Conservation (phyloP, 495 filamentous ascomycete genomes). For the Haplographium delicatum region DNA sequence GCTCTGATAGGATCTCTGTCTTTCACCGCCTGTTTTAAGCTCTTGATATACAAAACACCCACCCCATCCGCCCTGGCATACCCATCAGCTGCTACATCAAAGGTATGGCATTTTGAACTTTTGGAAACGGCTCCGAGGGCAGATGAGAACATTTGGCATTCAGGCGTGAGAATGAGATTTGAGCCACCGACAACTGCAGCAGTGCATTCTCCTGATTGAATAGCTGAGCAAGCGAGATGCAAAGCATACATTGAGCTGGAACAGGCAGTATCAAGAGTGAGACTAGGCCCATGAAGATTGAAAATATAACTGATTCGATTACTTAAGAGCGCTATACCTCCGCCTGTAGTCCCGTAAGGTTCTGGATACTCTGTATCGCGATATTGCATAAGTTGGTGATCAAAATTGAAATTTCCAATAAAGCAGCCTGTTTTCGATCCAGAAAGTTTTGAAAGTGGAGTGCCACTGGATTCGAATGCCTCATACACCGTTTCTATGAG, state of each 20-base stretch:
- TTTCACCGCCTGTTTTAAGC: slow-evolving; percentile 48
- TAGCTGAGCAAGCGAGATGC: slow-evolving; percentile 73
- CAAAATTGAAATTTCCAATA: not conserved
- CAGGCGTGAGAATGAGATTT: slow-evolving; percentile 35
- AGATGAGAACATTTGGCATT: no score
- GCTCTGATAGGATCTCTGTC: slow-evolving; percentile 56
- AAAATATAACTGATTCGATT: slow-evolving; percentile 58
- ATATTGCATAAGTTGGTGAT: not conserved
- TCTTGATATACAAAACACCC: slow-evolving; percentile 55
- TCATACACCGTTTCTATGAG: slow-evolving; percentile 50
- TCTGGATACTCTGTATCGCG: slow-evolving; percentile 30
- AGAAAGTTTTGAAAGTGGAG: not conserved
- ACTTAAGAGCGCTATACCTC: slow-evolving; percentile 12
- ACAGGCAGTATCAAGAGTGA: slow-evolving; percentile 81
- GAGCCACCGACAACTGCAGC: slow-evolving; percentile 36
- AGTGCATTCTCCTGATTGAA: slow-evolving; percentile 58
- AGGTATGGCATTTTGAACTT: slow-evolving; percentile 54
- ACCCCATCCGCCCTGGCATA: slow-evolving; percentile 63
- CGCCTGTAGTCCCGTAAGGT: slow-evolving; percentile 28
- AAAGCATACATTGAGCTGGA: slow-evolving; percentile 61
- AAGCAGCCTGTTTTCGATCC: not conserved
- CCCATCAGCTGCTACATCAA: slow-evolving; percentile 56
- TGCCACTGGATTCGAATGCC: slow-evolving; percentile 2
- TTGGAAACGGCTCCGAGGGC: no score
- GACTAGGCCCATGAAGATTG: slow-evolving; percentile 51